phyloP scores from a whole-genome alignment of 768 basidiomycete species.

The Amanita subjunquillea region DNA sequence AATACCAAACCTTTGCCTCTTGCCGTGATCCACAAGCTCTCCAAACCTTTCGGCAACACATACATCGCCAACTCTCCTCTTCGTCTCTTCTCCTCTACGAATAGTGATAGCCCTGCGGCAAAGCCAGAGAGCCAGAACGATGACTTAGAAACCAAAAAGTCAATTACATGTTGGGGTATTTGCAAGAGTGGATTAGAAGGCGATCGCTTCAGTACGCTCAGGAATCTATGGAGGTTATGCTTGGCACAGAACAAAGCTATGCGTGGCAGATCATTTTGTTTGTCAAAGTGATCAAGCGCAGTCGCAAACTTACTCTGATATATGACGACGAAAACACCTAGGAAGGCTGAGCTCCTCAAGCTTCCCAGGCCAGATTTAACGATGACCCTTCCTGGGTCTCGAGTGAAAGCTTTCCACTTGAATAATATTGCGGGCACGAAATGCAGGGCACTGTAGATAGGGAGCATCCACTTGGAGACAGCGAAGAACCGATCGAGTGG shows the following conservation, averaged over 20 bases:
- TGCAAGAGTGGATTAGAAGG: slow-evolving; percentile 22
- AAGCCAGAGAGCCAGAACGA: slow-evolving; percentile 73
- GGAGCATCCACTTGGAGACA: slow-evolving; percentile 79
- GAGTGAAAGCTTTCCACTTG: slow-evolving; percentile 54
- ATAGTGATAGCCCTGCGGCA: slow-evolving; percentile 63
- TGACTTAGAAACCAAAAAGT: slow-evolving; percentile 52
- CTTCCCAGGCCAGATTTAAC: slow-evolving; percentile 61
- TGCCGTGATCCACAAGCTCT: slow-evolving; percentile 81
- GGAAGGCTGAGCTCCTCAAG: slow-evolving; percentile 75
- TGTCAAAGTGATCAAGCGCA: neutral
- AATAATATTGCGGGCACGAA: slow-evolving; percentile 82
- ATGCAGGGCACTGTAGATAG: slow-evolving; percentile 83
- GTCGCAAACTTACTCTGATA: slow-evolving; percentile 55
- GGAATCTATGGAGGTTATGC: slow-evolving; percentile 40
- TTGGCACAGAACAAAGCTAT: slow-evolving; percentile 60
- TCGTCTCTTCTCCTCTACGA: slow-evolving; percentile 84
- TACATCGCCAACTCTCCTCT: slow-evolving; percentile 90
- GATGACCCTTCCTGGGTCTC: slow-evolving; percentile 59
- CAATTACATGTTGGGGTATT: slow-evolving; percentile 37
- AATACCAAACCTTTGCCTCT: slow-evolving; percentile 70
- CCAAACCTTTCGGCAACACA: slow-evolving; percentile 79
- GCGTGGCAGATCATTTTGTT: neutral
- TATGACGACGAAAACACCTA: slow-evolving; percentile 72
- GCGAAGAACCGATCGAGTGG: slow-evolving; percentile 64
- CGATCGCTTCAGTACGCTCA: slow-evolving; percentile 21